Evolutionary conservation across 371 early-diverging fungal species (phyloP), one percentile per base, ranked within the genome.

Genomic region (Mortierella sp.): DNA sequence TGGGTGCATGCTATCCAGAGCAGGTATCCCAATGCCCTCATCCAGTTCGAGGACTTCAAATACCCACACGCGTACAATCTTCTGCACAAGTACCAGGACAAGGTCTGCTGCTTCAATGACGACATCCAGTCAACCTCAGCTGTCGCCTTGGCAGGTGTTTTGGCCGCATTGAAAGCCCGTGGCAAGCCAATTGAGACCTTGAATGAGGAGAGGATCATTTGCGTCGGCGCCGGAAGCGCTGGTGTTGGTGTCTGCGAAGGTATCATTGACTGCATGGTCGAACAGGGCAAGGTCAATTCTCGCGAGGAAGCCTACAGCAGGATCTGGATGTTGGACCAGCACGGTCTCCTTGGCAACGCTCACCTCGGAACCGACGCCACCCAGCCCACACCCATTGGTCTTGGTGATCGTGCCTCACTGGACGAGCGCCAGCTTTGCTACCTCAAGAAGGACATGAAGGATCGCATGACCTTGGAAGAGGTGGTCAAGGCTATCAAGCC

Each of bases 211-310:
- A 82, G 84, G 19, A 85, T 89, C 37, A 68, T 90, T 13, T 89
- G 88, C 65, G 86, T 88, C 24, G 90, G 90, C 22, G 88, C 90
- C n/a, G 90, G 90, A 5, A 84, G 86, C 34, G 88, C 90, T 14
- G 90, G 89, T 57, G 87, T 89, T 7, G 90, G 90, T 77, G 87
- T 89, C 2, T 87, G 88, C 62, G 88, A 88, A 67, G 87, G 87
- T 47, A 88, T 86, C 45, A 63, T 86, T 41, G 87, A 87, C 66
- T 82, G 83, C 50, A 87, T 88, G 84, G 85, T 87, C 4, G 83
- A 82, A 43, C 88, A 87, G 50, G 86, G 88, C 40, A 68, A 69
- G 66, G 86, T 85, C 46, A 82, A 82, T 43, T 72, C 82, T n/a
- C 83, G 86, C 25, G 82, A 86, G 65, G 89, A 86, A 44, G 87